Base-by-base conservation (phyloP, 805 yeast genomes). In the Metschnikowia cerradonensis region DNA sequence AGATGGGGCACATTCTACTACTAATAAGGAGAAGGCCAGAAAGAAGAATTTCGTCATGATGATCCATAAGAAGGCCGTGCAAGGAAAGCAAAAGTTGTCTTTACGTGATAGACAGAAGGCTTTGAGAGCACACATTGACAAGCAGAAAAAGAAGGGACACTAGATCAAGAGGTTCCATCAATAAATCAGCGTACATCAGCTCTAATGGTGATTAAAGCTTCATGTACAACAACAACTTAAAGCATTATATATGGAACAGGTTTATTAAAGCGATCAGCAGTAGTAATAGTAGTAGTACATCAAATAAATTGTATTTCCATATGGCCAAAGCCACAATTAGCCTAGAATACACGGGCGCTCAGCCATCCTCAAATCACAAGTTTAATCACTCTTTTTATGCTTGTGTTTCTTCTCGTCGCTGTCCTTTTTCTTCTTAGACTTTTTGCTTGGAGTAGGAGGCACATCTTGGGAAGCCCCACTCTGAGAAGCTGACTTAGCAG, bases 41-140 rank as follows among this genome's bases (percentile, higher is more conserved):
- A 90, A 90, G 90, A 94, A 94, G 96, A 94, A 94, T 72, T 94
- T 90, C 66, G 92, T 94, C 66, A 94, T 94, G 99, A 88, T 88
- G 92, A 88, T 94, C 60, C 99, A 94, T 71, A 94, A 92, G 75
- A 83, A 83, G 62, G 84, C 88, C 46, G 98, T 94, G 37, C 96
- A 88, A 70, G 98, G 98, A 56, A 94, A 94, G 70, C 91, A 86
- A 56, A 88, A 85, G 72, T 77, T 86, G 79, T 88, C 97, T 51
- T 76, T 94, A 61, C 79, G 96, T 61, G 98, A 94, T 67, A 84
- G 90, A 68, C 97, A 91, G 68, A 88, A 83, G 67, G 83, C 88
- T 17, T 72, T 94, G 61, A 77, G 85, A 55, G 96, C 96, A 1
- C 98, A 92, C 64, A 81, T 90, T 53, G 82, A 81, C 40, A 89